Evolutionary conservation across 2,329 filamentous ascomycete species (phyloP), one percentile per base, ranked within the genome.

Genomic region (Trichoderma hamatum): DNA sequence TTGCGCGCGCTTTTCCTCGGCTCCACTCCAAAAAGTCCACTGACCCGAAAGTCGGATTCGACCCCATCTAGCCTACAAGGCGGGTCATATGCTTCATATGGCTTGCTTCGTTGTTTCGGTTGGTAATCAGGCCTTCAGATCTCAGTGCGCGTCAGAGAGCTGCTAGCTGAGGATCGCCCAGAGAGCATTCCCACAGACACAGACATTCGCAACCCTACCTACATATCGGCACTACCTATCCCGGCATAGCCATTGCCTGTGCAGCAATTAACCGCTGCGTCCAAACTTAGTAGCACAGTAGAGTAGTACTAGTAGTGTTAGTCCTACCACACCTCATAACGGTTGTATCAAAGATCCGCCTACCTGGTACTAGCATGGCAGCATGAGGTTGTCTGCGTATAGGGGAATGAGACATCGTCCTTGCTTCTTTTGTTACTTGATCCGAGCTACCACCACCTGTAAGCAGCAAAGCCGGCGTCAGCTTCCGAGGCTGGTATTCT

Each of bases 31-130:
- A 49, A 49, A 49, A 65, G 43, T 54, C 67, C 63, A 60, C 63
- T 52, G 46, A 43, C 54, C 60, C 68, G 68, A 70, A 70, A 67
- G 68, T 67, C 68, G 68, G 68, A 64, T 70, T 70, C 68, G 63
- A 56, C 68, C 56, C 63, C 67, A 66, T 66, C 7, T 24, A 66
- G 56, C 52, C 62, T 51, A 32, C 51, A 64, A 46, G 51, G 67
- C 56, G 59, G 51, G 49, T 56, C 46, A 39, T 58, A 58, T 28
- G n/a, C 62, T 51, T 54, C 30, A 30, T 30, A 21, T n/a, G 21
- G 32, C 54, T 51, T 66, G 32, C 54, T 51, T 66, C 52, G 63
- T 46, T 46, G 19, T 46, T 46, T 46, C 26, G 52, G 54, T 66
- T 66, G 32, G 54, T 66, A 49, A 66, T 66, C 63, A 49, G 21